Percentiles rank a stretch among this genome's conserved stretches.
Conservation (phyloP, 441 rosid species). For the Euphorbia corollata region DNA sequence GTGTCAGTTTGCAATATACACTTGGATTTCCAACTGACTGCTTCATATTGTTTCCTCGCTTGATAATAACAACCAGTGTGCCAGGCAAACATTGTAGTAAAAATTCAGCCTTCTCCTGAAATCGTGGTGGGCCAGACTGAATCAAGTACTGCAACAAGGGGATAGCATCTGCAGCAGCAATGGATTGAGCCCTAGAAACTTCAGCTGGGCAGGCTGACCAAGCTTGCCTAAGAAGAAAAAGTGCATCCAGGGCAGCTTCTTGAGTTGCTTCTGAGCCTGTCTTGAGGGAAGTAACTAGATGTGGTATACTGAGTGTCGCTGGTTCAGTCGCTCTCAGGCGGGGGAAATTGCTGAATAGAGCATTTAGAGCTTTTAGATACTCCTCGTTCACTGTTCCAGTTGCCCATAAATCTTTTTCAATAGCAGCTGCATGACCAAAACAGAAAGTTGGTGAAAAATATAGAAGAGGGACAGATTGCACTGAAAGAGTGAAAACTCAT, state of each 20-base stretch:
- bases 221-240: constrained; percentile 97
- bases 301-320: constrained; percentile 96
- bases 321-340: constrained; percentile 98
- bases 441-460: constrained; percentile 16
- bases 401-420: constrained; percentile 98
- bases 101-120: constrained; percentile 98
- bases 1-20: constrained; percentile 86
- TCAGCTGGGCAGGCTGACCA: constrained; percentile 99
- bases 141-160: constrained; percentile 92
- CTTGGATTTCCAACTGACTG: constrained; percentile 99
- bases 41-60: constrained; percentile 97
- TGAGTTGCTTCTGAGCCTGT: constrained; percentile 94
- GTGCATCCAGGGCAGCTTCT: constrained; percentile 97
- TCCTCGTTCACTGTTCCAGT: constrained; percentile 94
- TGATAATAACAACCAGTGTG: constrained; percentile 83
- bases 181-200: constrained; percentile 92
- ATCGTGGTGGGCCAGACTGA: constrained; percentile 99
- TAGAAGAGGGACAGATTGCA: too few species aligned
- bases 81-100: constrained; percentile 98
- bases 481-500: too few species aligned
- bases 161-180: constrained; percentile 98
- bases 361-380: constrained; percentile 84
- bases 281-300: constrained; percentile 90
- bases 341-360: constrained; percentile 94
- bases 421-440: constrained; percentile 71